Evolutionary conservation across 768 basidiomycete genomes (phyloP).

Genomic region (Lactifluus subvellereus): DNA sequence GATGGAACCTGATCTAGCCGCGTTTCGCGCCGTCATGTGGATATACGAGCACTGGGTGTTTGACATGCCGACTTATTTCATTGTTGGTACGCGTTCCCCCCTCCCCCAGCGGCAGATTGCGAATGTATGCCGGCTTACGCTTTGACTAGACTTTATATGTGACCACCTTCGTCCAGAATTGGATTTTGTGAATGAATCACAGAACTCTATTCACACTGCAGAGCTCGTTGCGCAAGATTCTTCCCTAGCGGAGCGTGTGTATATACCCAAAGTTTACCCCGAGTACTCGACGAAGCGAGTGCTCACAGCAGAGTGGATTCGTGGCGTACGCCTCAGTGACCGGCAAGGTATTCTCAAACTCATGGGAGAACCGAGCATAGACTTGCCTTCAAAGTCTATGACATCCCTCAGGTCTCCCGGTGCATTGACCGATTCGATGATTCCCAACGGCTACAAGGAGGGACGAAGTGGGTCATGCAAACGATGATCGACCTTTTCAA

Average conservation of each 20-base stretch:
- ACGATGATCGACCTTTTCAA: conserved; percentile 84
- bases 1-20: conserved; percentile 77
- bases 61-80: conserved; percentile 78
- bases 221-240: conserved; percentile 66
- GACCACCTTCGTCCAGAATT: conserved; percentile 80
- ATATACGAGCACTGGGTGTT: conserved; percentile 75
- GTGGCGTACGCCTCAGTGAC: conserved; percentile 68
- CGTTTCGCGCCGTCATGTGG: conserved; percentile 71
- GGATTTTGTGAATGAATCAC: conserved; percentile 74
- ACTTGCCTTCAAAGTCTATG: conserved; percentile 8
- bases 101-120: neutral
- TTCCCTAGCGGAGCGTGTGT: conserved; percentile 58
- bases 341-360: conserved; percentile 48
- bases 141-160: conserved; percentile 58
- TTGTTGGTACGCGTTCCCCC: conserved; percentile 48
- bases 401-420: conserved; percentile 14
- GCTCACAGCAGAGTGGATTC: conserved; percentile 83
- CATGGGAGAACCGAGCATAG: conserved; percentile 45
- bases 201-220: conserved; percentile 68
- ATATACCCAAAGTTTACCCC: conserved; percentile 72
- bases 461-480: conserved; percentile 65
- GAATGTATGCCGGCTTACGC: neutral
- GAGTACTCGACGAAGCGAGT: conserved; percentile 71
- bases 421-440: neutral
- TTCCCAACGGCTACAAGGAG: conserved; percentile 43